A percentile compares a stretch with the other conserved stretches of the same genome.
These are phyloP conservation scores for Rubia yunnanensis DNA, from an alignment of 257 asterid species.

Conservation along the genomic window DNA sequence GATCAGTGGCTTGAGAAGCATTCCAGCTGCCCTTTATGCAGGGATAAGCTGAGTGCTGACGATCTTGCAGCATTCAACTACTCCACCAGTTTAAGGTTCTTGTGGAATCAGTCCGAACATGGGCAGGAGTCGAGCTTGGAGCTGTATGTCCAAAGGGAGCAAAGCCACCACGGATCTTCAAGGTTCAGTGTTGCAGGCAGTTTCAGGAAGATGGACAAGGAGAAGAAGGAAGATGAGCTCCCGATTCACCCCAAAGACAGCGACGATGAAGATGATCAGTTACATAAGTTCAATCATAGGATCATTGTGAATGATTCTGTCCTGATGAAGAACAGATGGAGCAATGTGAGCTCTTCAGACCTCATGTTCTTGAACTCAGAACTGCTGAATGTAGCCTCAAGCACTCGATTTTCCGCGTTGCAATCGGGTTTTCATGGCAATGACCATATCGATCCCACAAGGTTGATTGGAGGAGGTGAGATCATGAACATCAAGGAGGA, in stretches of 20 bases:
- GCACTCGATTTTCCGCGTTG: slow-evolving; percentile 17
- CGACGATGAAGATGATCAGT: background rate
- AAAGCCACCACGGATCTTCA: slow-evolving; percentile 18
- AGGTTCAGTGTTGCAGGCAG: slow-evolving; percentile 24
- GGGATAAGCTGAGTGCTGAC: slow-evolving; percentile 20
- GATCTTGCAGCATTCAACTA: slow-evolving; percentile 18
- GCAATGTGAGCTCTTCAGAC: slow-evolving; percentile 56
- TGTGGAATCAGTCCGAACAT: slow-evolving; percentile 14
- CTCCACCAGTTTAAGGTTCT: slow-evolving; percentile 26
- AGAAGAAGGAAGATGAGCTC: slow-evolving; percentile 11
- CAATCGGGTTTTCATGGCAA: background rate
- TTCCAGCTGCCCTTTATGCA: slow-evolving; percentile 36
- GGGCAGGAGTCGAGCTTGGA: slow-evolving; percentile 21
- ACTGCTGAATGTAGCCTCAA: slow-evolving; percentile 30
- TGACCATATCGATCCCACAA: background rate
- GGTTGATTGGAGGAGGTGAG: slow-evolving; percentile 7
- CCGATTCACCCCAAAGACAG: slow-evolving; percentile 17
- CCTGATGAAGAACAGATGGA: slow-evolving; percentile 52
- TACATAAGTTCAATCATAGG: slow-evolving; percentile 44
- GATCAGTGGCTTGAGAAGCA: slow-evolving; percentile 36
- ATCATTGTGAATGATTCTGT: slow-evolving; percentile 45
- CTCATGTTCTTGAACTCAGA: slow-evolving; percentile 45
- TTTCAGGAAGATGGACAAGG: slow-evolving; percentile 14
- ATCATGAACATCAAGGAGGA: slow-evolving; percentile 21
- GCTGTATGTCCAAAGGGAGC: slow-evolving; percentile 23